A percentile compares a stretch with the other conserved stretches of the same genome.
Conservation (phyloP, 495 filamentous ascomycete genomes). For the Talaromyces trachyspermus region DNA sequence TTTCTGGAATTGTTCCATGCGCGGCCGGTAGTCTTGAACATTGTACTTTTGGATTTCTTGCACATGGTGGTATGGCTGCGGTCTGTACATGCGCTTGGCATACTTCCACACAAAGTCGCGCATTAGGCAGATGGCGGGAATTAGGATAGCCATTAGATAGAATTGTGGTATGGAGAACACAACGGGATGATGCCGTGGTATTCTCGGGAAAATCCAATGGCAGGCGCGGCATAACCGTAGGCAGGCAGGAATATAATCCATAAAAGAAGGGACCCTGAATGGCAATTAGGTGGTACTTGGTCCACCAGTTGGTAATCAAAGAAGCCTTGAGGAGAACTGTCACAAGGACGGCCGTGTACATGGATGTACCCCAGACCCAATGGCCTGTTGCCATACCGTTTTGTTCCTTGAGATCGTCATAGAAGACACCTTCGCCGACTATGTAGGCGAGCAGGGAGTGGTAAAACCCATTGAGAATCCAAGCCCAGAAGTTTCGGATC, state of each 20-base stretch:
- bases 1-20: constrained; percentile 99
- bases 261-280: constrained; percentile 86
- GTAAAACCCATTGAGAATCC: constrained; percentile 91
- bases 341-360: constrained; percentile 84
- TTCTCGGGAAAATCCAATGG: constrained; percentile 73
- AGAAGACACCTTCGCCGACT: constrained; percentile 71
- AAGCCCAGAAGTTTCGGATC: constrained; percentile 81
- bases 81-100: constrained; percentile 91
- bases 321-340: constrained; percentile 95
- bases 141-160: constrained; percentile 76
- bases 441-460: constrained; percentile 91
- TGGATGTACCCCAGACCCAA: constrained; percentile 92
- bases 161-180: constrained; percentile 77
- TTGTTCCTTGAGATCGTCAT: constrained; percentile 61
- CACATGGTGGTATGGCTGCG: constrained; percentile 94
- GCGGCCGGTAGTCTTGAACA: constrained; percentile 94
- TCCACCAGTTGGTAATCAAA: constrained; percentile 95
- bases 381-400: constrained; percentile 80
- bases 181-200: constrained; percentile 74
- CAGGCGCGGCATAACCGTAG: constrained; percentile 87
- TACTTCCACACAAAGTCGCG: constrained; percentile 83
- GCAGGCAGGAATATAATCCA: constrained; percentile 87
- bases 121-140: constrained; percentile 78
- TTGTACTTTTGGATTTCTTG: constrained; percentile 99
- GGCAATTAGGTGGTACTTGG: constrained; percentile 92